Conservation (phyloP, 2,329 filamentous ascomycete species). For the Alternaria gaisen region DNA sequence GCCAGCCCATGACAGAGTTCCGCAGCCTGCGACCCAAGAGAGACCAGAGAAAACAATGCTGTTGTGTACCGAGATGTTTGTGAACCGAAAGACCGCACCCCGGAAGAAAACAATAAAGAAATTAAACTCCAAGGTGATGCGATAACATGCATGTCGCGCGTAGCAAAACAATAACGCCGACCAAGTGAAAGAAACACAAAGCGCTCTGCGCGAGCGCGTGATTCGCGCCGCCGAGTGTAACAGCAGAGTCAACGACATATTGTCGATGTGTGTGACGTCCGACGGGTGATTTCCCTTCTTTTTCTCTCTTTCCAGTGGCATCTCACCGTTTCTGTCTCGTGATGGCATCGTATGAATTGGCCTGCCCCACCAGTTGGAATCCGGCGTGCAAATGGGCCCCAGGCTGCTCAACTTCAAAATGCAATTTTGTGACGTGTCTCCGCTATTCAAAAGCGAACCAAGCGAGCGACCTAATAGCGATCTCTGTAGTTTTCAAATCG, state of each 20-base stretch:
- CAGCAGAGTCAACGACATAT: slow-evolving; percentile 12
- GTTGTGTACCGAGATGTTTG: slow-evolving; percentile 18
- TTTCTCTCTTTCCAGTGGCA: neutral
- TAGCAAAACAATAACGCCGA: slow-evolving; percentile 17
- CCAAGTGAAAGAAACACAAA: slow-evolving; percentile 10
- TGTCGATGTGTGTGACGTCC: neutral
- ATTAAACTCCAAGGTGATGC: slow-evolving; percentile 30
- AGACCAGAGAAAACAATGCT: slow-evolving; percentile 17
- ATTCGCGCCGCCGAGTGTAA: slow-evolving; percentile 13
- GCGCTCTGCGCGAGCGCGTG: slow-evolving; percentile 15
- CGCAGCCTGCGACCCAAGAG: slow-evolving; percentile 13
- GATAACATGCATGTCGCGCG: slow-evolving; percentile 18
- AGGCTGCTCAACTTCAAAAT: neutral
- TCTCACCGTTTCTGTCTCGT: neutral
- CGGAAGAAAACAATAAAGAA: slow-evolving; percentile 7
- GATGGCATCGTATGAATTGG: neutral
- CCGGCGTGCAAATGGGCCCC: neutral
- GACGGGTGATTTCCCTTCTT: neutral
- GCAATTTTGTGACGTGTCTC: slow-evolving; percentile 1
- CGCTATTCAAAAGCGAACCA: slow-evolving; percentile 7
- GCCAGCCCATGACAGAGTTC: slow-evolving; percentile 17
- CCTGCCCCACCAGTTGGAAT: neutral
- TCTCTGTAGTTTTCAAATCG: neutral
- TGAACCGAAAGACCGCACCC: slow-evolving; percentile 8
- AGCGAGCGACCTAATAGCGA: neutral